These are phyloP conservation scores for Phytophthora crassamura DNA, from an alignment of 352 stramenopile species.

Conservation along the genomic window DNA sequence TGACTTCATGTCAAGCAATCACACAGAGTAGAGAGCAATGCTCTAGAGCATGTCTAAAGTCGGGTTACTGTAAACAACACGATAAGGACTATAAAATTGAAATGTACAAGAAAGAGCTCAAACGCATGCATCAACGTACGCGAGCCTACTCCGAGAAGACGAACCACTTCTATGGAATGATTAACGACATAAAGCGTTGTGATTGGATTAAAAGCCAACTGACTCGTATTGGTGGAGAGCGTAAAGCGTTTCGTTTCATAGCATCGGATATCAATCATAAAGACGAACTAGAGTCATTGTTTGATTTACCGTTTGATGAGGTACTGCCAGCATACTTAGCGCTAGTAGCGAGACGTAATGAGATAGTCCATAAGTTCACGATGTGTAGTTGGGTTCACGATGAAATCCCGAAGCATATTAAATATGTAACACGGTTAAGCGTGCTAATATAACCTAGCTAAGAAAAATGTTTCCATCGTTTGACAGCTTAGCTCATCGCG, in stretches of 20 bases:
- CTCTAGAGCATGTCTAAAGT: too few relatives aligned
- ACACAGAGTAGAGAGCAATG: too few relatives aligned
- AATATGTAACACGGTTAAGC: too few relatives aligned
- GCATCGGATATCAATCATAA: neutral
- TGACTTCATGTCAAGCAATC: too few relatives aligned
- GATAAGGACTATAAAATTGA: too few relatives aligned
- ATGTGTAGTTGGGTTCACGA: neutral
- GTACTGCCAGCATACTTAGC: conserved; percentile 1
- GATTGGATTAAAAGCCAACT: conserved; percentile 9
- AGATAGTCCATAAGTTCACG: conserved; percentile 13
- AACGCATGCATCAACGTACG: too few relatives aligned
- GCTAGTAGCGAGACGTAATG: conserved; percentile 1
- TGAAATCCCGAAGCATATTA: too few relatives aligned
- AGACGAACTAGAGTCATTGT: conserved; percentile 4
- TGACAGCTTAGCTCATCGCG: conserved; percentile 1
- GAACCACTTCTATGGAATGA: too few relatives aligned
- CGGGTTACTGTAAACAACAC: too few relatives aligned
- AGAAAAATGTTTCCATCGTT: conserved; percentile 9
- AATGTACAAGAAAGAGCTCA: too few relatives aligned
- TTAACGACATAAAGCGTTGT: conserved; percentile 5
- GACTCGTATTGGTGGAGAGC: neutral
- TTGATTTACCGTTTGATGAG: conserved; percentile 13
- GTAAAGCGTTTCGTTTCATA: conserved; percentile 1
- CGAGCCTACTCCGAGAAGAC: too few relatives aligned
- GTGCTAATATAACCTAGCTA: neutral